Conservation (phyloP, 2,329 filamentous ascomycete species). For the Amauroascus niger region DNA sequence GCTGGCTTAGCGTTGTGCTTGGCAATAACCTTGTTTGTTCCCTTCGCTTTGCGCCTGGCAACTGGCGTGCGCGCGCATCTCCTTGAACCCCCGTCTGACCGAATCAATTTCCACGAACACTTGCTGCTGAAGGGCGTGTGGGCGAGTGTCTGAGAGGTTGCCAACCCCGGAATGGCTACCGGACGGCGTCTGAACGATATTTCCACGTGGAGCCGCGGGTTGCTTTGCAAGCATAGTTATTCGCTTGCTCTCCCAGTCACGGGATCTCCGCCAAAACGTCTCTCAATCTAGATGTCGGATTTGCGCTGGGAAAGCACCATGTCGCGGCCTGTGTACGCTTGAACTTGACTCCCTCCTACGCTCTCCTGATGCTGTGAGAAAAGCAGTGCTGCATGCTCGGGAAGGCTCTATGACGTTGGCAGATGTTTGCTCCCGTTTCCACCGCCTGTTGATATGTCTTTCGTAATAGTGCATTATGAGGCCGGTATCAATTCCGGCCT, state of each 20-base stretch:
- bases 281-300: slow-evolving; percentile 7
- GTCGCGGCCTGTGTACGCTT: not conserved
- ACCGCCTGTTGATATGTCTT: slow-evolving; percentile 19
- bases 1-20: slow-evolving; percentile 6
- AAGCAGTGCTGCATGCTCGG: not conserved
- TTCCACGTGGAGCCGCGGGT: not conserved
- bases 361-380: not conserved
- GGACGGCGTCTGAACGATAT: not conserved
- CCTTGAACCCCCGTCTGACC: no score
- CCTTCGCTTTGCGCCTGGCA: no score
- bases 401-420: not conserved
- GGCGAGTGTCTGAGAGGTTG: not conserved
- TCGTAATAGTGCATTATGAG: slow-evolving; percentile 32
- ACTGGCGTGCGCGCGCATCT: no score
- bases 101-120: not conserved
- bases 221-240: not conserved
- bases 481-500: slow-evolving; percentile 42
- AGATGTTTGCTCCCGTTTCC: not conserved
- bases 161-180: not conserved
- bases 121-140: not conserved
- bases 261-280: not conserved
- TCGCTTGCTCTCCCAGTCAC: not conserved
- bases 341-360: not conserved
- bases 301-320: not conserved
- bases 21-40: slow-evolving; percentile 12